Evolutionary conservation across 768 basidiomycete genomes (phyloP).

Genomic region (Xanthoconium purpureum): DNA sequence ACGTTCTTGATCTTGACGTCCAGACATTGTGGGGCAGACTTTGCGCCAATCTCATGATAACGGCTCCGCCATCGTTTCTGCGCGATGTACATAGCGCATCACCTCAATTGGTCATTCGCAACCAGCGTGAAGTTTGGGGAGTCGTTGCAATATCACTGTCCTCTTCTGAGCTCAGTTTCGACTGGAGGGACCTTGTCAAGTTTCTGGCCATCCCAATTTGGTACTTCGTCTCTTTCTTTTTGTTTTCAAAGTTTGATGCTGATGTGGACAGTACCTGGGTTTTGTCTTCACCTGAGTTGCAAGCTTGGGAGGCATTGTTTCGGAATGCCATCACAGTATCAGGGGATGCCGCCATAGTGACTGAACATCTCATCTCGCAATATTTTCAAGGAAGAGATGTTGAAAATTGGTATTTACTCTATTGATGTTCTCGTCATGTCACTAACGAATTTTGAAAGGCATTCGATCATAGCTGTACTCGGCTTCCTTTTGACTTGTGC

Average conservation of each 20-base stretch:
- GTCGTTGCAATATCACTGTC: slow-evolving; percentile 38
- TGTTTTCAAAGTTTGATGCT: not conserved
- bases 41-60: slow-evolving; percentile 46
- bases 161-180: slow-evolving; percentile 20
- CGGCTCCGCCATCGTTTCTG: slow-evolving; percentile 40
- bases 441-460: slow-evolving; percentile 20
- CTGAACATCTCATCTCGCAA: slow-evolving; percentile 13
- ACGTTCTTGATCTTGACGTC: slow-evolving; percentile 38
- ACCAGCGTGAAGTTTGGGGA: slow-evolving; percentile 46
- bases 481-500: slow-evolving; percentile 12
- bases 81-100: slow-evolving; percentile 30
- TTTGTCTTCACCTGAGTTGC: slow-evolving; percentile 40
- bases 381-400: slow-evolving; percentile 12
- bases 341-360: slow-evolving; percentile 6
- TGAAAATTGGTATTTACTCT: slow-evolving; percentile 21
- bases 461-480: slow-evolving; percentile 18
- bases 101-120: slow-evolving; percentile 22
- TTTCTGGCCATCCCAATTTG: slow-evolving; percentile 49
- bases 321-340: slow-evolving; percentile 27
- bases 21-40: slow-evolving; percentile 46
- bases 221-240: slow-evolving; percentile 29
- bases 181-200: slow-evolving; percentile 42
- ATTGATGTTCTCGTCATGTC: not conserved
- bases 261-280: slow-evolving; percentile 40
- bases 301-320: slow-evolving; percentile 42